Conservation (phyloP, 176 grass and related monocot species). For the Thalia dealbata region DNA sequence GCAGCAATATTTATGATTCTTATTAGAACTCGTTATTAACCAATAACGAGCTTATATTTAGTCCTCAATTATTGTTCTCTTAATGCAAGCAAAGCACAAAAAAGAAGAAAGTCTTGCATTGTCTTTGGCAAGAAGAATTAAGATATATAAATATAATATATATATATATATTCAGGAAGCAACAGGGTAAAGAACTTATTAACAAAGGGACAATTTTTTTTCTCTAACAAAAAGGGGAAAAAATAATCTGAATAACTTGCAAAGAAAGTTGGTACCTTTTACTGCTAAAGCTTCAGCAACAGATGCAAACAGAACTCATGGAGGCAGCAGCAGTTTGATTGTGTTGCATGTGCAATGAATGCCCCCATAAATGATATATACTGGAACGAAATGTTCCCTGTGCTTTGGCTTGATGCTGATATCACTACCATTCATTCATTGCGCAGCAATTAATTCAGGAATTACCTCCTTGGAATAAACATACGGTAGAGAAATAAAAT, state of each 20-base stretch:
- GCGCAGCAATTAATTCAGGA: not conserved
- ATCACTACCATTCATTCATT: not conserved
- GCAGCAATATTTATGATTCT: not conserved
- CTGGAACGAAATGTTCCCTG: no score
- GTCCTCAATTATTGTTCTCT: not conserved
- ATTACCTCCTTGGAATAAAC: no score
- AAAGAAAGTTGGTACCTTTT: not conserved
- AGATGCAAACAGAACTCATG: not conserved
- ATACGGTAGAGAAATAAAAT: no score
- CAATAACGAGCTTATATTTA: not conserved
- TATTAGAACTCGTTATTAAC: not conserved
- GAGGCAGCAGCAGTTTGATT: not conserved
- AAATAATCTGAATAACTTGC: no score
- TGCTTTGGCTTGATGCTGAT: conserved; percentile 2
- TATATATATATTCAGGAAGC: not conserved
- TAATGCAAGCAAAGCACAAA: not conserved
- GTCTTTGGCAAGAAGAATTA: not conserved
- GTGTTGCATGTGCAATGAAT: not conserved
- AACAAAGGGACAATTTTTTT: no score
- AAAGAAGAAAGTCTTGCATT: not conserved
- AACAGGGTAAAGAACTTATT: no score
- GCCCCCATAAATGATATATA: no score
- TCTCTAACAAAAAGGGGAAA: no score
- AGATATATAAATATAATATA: not conserved
- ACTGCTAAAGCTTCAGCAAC: not conserved